Evolutionary conservation across 2,329 filamentous ascomycete species (phyloP), one percentile per base, ranked within the genome.

Genomic region (Stagonosporopsis vannaccii): DNA sequence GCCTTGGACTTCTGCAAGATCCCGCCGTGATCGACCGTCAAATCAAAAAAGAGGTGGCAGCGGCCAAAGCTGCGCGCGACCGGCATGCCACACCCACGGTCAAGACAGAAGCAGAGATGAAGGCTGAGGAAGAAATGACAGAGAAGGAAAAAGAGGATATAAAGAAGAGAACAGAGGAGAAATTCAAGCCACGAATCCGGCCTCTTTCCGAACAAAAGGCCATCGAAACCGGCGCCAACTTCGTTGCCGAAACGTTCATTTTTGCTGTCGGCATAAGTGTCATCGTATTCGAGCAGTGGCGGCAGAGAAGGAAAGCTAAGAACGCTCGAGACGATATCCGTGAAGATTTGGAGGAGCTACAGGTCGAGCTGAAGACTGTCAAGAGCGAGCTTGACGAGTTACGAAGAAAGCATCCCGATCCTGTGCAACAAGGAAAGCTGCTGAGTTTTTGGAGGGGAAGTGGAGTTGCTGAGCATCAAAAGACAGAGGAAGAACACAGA

Each of bases 191-290:
- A 6, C 81, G 82, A 30, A 89, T 90, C 52, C 78, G 87, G 40
- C 87, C 87, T 7, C 77, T 90, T 11, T 85, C 85, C 2, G 87
- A 90, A 69, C 81, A 84, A 12, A 88, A 89, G 65, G 87, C 87
- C 0, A 89, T 90, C 51, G 87, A 90, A 68, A 83, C 84, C 33
- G 87, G 87, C 3, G 87, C 87, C 3, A 89, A 87, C 60, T 90
- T 90, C 66, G 87, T 88, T 44, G 85, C 85, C 28, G 87, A 90
- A 67, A 76, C 84, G 0, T 90, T 90, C 68, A 80, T 90, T 35
- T 89, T 90, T 63, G 65, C 81, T 4, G 87, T 90, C 12, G 87
- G 85, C 1, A 86, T 85, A 6, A 78, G 83, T 0, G 73, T 89
- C 56, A 85, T 90, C 40, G 71, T 89, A 0, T 85, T 85, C 49